Conservation (phyloP, 148 eudicot genomes). For the Rhododendron vialii region DNA sequence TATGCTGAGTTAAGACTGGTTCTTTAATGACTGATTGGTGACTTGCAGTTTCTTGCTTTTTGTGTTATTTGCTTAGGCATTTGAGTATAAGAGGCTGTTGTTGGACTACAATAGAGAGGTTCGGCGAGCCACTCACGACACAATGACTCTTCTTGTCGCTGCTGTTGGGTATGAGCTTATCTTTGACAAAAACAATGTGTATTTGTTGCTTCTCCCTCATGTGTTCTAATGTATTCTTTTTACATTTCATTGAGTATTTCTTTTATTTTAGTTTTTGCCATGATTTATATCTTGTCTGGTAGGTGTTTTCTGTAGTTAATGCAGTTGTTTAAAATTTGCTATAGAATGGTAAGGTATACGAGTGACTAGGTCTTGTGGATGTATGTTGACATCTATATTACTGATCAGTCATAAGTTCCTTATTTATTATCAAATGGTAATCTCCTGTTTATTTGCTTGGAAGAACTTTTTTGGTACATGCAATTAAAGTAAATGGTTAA, state of each 20-base stretch:
- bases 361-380: neutral
- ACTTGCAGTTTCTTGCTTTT: slow-evolving; percentile 1
- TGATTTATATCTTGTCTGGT: neutral
- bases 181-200: slow-evolving; percentile 8
- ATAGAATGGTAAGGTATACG: neutral
- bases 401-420: neutral
- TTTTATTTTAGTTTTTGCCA: neutral
- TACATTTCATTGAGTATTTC: neutral
- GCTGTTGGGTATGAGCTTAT: slow-evolving; percentile 57
- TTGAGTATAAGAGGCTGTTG: slow-evolving; percentile 89
- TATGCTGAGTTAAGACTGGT: neutral
- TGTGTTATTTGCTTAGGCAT: slow-evolving; percentile 42
- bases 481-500: neutral
- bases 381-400: neutral
- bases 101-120: slow-evolving; percentile 93
- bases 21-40: neutral
- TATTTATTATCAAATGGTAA: neutral
- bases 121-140: slow-evolving; percentile 86
- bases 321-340: neutral
- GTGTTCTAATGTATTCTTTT: neutral
- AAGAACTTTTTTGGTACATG: neutral
- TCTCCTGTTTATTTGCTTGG: neutral
- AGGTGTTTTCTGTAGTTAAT: slow-evolving; percentile 1
- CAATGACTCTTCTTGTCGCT: slow-evolving; percentile 70
- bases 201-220: neutral